These are phyloP conservation scores for Phaffomyces opuntiae DNA, from an alignment of 805 yeast species.

Conservation along the genomic window DNA sequence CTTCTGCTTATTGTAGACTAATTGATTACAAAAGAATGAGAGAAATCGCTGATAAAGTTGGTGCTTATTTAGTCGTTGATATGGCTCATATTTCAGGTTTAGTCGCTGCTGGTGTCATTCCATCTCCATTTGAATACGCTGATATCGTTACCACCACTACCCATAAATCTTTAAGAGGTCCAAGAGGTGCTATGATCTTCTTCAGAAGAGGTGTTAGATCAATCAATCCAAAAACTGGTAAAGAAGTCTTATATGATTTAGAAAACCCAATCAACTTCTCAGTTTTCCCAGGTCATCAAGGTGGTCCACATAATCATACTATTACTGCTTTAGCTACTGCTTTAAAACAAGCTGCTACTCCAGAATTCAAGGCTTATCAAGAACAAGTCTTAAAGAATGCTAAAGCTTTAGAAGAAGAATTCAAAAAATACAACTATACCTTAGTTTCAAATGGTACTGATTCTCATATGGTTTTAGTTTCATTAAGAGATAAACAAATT, in stretches of 20 bases:
- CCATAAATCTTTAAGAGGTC: slow-evolving; percentile 96
- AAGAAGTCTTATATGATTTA: slow-evolving; percentile 77
- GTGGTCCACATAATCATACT: slow-evolving; percentile 99
- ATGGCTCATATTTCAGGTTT: slow-evolving; percentile 98
- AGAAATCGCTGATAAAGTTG: slow-evolving; percentile 85
- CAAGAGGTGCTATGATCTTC: slow-evolving; percentile 98
- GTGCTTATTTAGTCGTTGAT: slow-evolving; percentile 87
- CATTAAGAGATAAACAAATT: slow-evolving; percentile 64
- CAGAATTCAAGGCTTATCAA: slow-evolving; percentile 86
- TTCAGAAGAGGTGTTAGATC: slow-evolving; percentile 91
- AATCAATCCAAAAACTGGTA: slow-evolving; percentile 68
- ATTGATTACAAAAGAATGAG: slow-evolving; percentile 89
- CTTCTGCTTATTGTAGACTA: slow-evolving; percentile 90
- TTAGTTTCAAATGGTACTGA: slow-evolving; percentile 93
- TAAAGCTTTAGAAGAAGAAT: slow-evolving; percentile 61
- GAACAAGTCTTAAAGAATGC: slow-evolving; percentile 78
- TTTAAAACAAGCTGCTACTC: slow-evolving; percentile 81
- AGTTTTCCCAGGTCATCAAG: slow-evolving; percentile 99
- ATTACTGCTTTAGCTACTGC: slow-evolving; percentile 95
- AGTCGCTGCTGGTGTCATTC: slow-evolving; percentile 89
- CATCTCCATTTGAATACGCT: slow-evolving; percentile 87
- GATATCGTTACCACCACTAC: slow-evolving; percentile 98
- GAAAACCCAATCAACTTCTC: slow-evolving; percentile 92
- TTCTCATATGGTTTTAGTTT: slow-evolving; percentile 84
- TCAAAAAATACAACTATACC: slow-evolving; percentile 55